phyloP scores from a whole-genome alignment of 257 asterid species.

The Solanum phureja region DNA sequence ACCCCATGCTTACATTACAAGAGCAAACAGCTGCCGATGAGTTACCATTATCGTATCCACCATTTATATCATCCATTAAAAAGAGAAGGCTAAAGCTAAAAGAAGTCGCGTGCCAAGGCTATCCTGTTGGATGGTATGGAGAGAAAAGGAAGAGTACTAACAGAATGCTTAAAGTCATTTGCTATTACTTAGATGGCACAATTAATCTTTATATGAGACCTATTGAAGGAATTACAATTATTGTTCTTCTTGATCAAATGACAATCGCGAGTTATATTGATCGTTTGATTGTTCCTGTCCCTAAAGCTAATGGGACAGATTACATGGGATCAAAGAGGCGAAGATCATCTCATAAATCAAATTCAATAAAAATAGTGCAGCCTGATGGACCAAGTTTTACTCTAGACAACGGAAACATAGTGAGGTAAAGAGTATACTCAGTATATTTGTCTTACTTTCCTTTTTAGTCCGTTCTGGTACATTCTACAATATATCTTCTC shows the following conservation, averaged over 20 bases:
- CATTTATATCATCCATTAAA: constrained; percentile 36
- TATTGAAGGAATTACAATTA: constrained; percentile 45
- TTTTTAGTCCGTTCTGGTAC: not conserved
- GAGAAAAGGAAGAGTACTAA: constrained; percentile 16
- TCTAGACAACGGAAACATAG: constrained; percentile 28
- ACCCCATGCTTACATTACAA: constrained; percentile 25
- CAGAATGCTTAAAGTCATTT: constrained; percentile 39
- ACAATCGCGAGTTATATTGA: constrained; percentile 29
- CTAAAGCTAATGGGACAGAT: constrained; percentile 50
- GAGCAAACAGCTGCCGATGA: constrained; percentile 30
- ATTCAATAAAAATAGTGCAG: not conserved
- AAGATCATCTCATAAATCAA: not conserved
- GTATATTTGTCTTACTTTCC: not conserved
- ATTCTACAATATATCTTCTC: too few relatives aligned
- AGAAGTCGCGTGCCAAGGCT: constrained; percentile 42
- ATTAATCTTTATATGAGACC: constrained; percentile 67
- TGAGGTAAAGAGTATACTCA: constrained; percentile 12
- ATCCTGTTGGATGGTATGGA: constrained; percentile 57
- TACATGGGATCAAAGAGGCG: constrained; percentile 13
- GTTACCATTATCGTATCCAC: constrained; percentile 27
- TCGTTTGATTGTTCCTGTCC: constrained; percentile 40
- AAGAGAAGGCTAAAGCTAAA: constrained; percentile 39
- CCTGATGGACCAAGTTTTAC: constrained; percentile 23
- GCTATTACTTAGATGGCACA: constrained; percentile 52
- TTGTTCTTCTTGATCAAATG: constrained; percentile 66